Evolutionary conservation across 768 basidiomycete genomes (phyloP), one percentile per base, ranked within the genome.

Genomic region (Albatrellus ellisii): DNA sequence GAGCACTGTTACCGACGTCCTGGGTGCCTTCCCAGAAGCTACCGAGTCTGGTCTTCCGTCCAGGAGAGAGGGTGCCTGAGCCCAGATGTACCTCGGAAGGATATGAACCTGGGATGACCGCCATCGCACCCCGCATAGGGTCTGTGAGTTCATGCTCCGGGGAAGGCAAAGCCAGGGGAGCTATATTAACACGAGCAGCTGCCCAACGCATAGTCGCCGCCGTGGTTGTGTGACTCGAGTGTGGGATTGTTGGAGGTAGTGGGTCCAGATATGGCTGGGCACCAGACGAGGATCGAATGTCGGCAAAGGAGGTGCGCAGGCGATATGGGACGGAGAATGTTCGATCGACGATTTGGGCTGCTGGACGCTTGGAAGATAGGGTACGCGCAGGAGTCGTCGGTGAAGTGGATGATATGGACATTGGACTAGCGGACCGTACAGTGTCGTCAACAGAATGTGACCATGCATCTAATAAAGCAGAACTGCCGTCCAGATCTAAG

Each of bases 81-180:
- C 61, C 59, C 37, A 58, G 51, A 56, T 61, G 59, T 20, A 56
- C 55, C 36, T 54, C 54, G 44, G 55, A 46, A 41, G 66, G 65
- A 55, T 78, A 75, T 8, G 73, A 69, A 18, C 79, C 73, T 1
- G 83, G 80, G 33, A 83, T 71, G 7, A 74, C 64, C 20, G 81
- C 67, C 7, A 70, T 77, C 17, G 80, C 70, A 26, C 77, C 75
- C 27, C 84, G 76, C 76, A 95, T 79, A 0, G 91, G 91, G 59
- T 95, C 91, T 8, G 80, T 80, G 20, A 94, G 71, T 55, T 95
- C 91, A 51, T 84, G 79, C 55, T 97, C 91, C 0, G 91, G 91
- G 9, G 82, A 87, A 2, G 91, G 90, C 1, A 92, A 68, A 0
- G 86, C 79, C 20, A 97, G 68, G 0, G 91, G 91, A 0, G 87